These are phyloP conservation scores for Arctium lappa DNA, from an alignment of 129 eudicot species.

Conservation along the genomic window DNA sequence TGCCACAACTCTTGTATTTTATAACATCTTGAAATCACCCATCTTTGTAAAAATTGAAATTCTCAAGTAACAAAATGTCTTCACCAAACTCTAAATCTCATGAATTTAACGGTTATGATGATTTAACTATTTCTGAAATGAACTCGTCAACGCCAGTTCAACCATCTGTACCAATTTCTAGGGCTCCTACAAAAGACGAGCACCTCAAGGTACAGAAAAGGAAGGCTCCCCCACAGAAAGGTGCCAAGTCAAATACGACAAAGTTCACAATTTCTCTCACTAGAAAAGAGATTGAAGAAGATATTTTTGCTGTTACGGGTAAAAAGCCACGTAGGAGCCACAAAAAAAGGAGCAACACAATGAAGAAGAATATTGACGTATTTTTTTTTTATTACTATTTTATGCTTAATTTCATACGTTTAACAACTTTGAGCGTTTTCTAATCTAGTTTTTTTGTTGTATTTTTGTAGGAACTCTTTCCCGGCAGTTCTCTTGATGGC, in stretches of 20 bases:
- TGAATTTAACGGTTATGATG: background rate
- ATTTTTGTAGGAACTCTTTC: constrained; percentile 15
- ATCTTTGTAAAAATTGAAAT: background rate
- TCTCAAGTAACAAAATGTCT: background rate
- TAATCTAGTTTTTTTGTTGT: background rate
- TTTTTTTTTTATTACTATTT: background rate
- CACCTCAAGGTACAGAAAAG: background rate
- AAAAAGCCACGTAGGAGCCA: constrained; percentile 19
- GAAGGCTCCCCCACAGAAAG: background rate
- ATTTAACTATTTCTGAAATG: background rate
- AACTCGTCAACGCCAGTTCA: background rate
- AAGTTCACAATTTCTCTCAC: constrained; percentile 10
- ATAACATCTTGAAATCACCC: background rate
- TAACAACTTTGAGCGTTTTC: too few species aligned
- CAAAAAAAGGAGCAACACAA: background rate
- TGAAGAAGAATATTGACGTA: constrained; percentile 8
- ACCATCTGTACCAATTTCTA: background rate
- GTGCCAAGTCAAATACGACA: background rate
- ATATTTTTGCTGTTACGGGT: constrained; percentile 8
- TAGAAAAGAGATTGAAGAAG: constrained; percentile 14
- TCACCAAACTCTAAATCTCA: background rate
- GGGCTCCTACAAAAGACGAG: background rate
- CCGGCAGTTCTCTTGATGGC: background rate
- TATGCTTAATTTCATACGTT: background rate
- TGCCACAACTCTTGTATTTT: background rate